Base-by-base conservation (phyloP, 2,329 filamentous ascomycete genomes). In the Dactylellina drechsleri region DNA sequence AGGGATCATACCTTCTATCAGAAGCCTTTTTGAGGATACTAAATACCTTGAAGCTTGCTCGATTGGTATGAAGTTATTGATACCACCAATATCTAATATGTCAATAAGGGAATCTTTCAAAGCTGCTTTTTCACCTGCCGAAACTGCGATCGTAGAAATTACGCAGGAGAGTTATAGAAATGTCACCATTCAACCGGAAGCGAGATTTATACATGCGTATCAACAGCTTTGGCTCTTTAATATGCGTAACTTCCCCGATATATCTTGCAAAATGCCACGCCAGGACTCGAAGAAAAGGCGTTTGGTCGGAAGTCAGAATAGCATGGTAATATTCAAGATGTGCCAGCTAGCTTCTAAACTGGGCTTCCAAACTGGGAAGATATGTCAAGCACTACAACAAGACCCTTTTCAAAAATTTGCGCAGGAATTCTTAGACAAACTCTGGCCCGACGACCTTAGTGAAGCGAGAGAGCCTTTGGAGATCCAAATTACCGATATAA, bases 221-320 rank as follows among this genome's bases (percentile, higher is more conserved):
- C 31, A 64, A 52, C 31, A 64, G 26, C 13, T 64, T 8, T 64
- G 60, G 60, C 28, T 64, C 13, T 64, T 64, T 10, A 53, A 26
- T 26, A 64, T 64, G 49, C 26, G 49, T 1, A 7, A 64, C 16
- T 64, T 64, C 40, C 47, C 60, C 5, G 16, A 54, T 16, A n/a
- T 64, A 15, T 64, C 47, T 6, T 28, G 60, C 4, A n/a, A 53
- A 7, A 36, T 13, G 15, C 47, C 28, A 13, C 26, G 47, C n/a
- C 49, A 53, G 40, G 47, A 64, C 16, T 41, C 41, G 8, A 10
- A 36, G 13, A 7, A 6, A 41, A 41, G 36, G 13, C 36, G 36
- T 6, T 13, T 41, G 36, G 13, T 6, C 13, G 36, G 36, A 13
- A 41, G 36, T 41, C 36, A 41, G 7, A 41, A 41, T 13, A 41